A percentile compares a stretch with the other conserved stretches of the same genome.
Conservation (phyloP, 495 filamentous ascomycete genomes). For the Penicillium atrosanguineum region DNA sequence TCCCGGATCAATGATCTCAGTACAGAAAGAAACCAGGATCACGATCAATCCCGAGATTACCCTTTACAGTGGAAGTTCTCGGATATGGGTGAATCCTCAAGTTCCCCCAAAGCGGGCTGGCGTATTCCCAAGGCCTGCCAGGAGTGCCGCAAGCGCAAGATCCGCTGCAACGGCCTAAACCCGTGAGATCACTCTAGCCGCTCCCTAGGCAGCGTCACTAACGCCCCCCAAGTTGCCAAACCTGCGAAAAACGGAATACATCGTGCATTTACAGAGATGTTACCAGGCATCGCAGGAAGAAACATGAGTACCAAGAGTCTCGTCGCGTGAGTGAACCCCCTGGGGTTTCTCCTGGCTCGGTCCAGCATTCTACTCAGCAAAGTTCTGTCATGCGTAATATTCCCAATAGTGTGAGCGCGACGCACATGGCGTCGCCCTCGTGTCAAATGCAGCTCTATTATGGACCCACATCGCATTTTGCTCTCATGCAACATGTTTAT, state of each 20-base stretch:
- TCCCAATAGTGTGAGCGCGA: conserved; percentile 43
- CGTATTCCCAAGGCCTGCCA: conserved; percentile 45
- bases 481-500: conserved; percentile 46
- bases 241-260: conserved; percentile 35
- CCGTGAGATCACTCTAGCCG: conserved; percentile 22
- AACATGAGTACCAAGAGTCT: conserved; percentile 19
- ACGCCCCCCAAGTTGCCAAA: conserved; percentile 30
- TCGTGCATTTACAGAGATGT: conserved; percentile 40
- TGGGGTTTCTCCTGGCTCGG: conserved; percentile 16
- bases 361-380: conserved; percentile 13
- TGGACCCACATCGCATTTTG: conserved; percentile 45
- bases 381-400: conserved; percentile 30
- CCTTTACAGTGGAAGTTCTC: not conserved
- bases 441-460: conserved; percentile 47
- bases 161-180: conserved; percentile 40
- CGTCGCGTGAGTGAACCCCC: conserved; percentile 7
- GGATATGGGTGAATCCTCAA: conserved; percentile 30
- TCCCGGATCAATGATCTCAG: conserved; percentile 12
- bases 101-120: conserved; percentile 25
- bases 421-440: conserved; percentile 44
- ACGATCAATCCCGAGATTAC: not conserved
- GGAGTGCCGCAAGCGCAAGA: conserved; percentile 45
- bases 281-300: conserved; percentile 40
- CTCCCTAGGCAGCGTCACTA: not conserved
- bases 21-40: conserved; percentile 4